These are phyloP conservation scores for Candida neerlandica DNA, from an alignment of 1,139 yeast genomes.

Conservation along the genomic window DNA sequence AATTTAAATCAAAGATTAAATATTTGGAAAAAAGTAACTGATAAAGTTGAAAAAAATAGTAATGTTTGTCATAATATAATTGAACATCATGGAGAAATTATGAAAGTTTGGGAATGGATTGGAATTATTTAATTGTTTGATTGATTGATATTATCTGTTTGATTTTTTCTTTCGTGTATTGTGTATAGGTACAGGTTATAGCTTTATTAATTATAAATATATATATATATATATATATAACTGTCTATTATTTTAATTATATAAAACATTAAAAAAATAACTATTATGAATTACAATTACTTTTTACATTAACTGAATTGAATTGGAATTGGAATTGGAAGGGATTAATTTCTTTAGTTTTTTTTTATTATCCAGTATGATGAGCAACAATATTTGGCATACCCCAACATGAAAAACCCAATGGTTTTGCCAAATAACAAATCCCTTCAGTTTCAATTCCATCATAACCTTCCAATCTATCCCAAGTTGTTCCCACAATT, in stretches of 20 bases:
- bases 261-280: not conserved
- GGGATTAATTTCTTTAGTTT: too few relatives aligned
- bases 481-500: conserved; percentile 49
- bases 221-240: not conserved
- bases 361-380: conserved; percentile 16
- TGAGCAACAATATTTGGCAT: conserved; percentile 39
- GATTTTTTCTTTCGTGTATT: too few relatives aligned
- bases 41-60: conserved; percentile 64
- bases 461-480: conserved; percentile 48
- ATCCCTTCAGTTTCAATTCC: conserved; percentile 55
- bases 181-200: too few relatives aligned
- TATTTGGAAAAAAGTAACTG: conserved; percentile 67
- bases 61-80: conserved; percentile 61
- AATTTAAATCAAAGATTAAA: conserved; percentile 45
- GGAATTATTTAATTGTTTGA: conserved; percentile 34
- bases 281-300: too few relatives aligned
- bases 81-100: conserved; percentile 84
- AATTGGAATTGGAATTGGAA: too few relatives aligned
- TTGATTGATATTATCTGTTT: too few relatives aligned
- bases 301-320: too few relatives aligned
- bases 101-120: conserved; percentile 91
- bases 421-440: conserved; percentile 44
- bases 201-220: not conserved
- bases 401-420: conserved; percentile 47
- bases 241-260: not conserved